Evolutionary conservation across 108 stramenopile genomes (phyloP), one percentile per base, ranked within the genome.

Genomic region (Cyclotella kingstonii): DNA sequence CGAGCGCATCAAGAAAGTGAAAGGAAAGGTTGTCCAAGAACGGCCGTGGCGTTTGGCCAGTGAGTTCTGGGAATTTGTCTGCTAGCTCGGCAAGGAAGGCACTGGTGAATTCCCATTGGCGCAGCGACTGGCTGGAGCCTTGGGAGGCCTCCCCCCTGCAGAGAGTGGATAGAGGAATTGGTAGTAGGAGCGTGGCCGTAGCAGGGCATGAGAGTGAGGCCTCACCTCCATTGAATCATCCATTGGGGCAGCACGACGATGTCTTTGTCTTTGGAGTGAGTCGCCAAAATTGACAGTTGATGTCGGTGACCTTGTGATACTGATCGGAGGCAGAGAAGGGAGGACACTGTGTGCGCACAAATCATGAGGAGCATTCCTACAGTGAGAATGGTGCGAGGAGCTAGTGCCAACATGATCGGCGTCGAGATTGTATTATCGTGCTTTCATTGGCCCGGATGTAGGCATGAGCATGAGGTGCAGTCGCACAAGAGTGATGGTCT

Each of bases 81-180:
- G 31, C 39, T 54, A 75, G 10, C 31, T 75, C 73, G 6, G 73
- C 66, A 25, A 42, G 62, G 34, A 62, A 75, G 8, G 73, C 60
- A 43, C 66, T 61, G 11, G 23, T 63, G 56, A 76, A 76, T 30
- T 76, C 75, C 61, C 45, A 68, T 47, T 76, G 61, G 19, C 75
- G 75, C 7, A 76, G 36, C 9, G 66, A 39, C 21, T 34, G 34
- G 18, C 67, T 76, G 49, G 68, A 76, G 4, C 75, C 75, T 41
- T 76, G 67, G 19, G 75, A 53, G 25, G 62, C 75, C 41, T 76
- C 75, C 9, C 75, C 75, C 45, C 75, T 74, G 38, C 25, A 23
- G 22, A 58, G 1, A 25, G 19, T 22, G 14, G 29, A 8, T 25
- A 17, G 21, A 26, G 14, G 36, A 36, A 34, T 53, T 15, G 14